Base-by-base conservation (phyloP, 805 yeast genomes). In the Tetrapisispora phaffii region DNA sequence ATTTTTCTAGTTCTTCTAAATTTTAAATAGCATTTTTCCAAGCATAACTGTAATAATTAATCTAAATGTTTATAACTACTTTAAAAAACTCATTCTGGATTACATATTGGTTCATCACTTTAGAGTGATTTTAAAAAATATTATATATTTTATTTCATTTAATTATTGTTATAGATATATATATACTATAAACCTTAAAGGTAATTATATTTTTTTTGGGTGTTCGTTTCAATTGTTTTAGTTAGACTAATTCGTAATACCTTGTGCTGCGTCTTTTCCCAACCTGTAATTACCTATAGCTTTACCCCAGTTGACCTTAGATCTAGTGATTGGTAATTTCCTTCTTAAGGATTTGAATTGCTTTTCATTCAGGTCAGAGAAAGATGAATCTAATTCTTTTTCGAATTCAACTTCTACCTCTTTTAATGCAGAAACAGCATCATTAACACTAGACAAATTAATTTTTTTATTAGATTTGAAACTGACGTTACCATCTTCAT, bases 401-500 rank as follows among this genome's bases (percentile, higher is more conserved):
- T 87, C 88, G 54, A 76, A 73, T 33, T 68, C 61, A 45, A 75
- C 72, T 64, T 89, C 97, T 12, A 74, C 57, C 24, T 61, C 61
- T 44, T 71, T 67, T 50, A 87, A 82, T 33, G 68, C 60, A 46
- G 73, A 65, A 32, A 79, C 65, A 3, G 65, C 56, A 3, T 59
- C 61, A 2, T 46, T 45, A 1, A 53, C 49, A 6, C 45, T 34
- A 2, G 56, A 44, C 20, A 62, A 66, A 7, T 54, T 55, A 1
- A 74, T 52, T 4, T 56, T 54, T 47, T 71, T 68, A 7, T 51
- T 50, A 2, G 80, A 70, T 49, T 76, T 79, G 56, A 93, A 75
- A 43, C 90, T 74, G 17, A 90, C 97, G 58, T 90, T 90, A 26
- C 98, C 98, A 54, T 90, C 97, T 66, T 90, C 98, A 61, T 76